Evolutionary conservation across 306 rosid species (phyloP).

Genomic region (Hylodesmum podocarpum): DNA sequence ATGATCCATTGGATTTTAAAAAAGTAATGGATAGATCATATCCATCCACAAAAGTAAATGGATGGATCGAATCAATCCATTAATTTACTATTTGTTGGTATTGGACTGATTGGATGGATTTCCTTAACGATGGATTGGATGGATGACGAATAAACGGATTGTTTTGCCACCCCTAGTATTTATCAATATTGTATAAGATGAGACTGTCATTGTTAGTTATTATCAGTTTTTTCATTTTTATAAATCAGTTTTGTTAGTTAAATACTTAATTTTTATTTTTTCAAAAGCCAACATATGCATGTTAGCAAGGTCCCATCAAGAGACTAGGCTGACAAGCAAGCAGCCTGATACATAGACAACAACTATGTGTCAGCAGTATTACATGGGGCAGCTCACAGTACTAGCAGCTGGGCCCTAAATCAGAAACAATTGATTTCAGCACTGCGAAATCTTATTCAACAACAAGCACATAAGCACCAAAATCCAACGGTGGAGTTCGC

Average conservation of each 20-base stretch:
- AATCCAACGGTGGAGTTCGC: conserved; percentile 9
- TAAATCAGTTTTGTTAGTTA: neutral
- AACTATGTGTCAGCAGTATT: neutral
- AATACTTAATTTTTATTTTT: neutral
- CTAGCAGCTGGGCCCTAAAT: neutral
- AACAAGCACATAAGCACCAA: conserved; percentile 13
- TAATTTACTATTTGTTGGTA: too few relatives aligned
- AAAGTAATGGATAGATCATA: too few relatives aligned
- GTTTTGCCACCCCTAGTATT: too few relatives aligned
- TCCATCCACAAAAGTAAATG: too few relatives aligned
- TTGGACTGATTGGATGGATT: too few relatives aligned
- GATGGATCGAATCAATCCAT: too few relatives aligned
- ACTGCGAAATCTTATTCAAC: neutral
- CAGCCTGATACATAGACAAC: neutral
- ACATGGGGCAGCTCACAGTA: neutral
- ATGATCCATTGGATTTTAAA: too few relatives aligned
- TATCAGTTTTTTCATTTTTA: neutral
- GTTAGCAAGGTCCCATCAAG: conserved; percentile 2
- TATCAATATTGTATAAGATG: conserved; percentile 11
- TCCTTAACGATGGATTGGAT: too few relatives aligned
- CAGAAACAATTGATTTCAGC: conserved; percentile 8
- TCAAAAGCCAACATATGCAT: conserved; percentile 1
- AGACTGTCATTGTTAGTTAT: neutral
- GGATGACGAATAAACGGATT: too few relatives aligned
- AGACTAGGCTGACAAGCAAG: conserved; percentile 14